Evolutionary conservation across 1,284 basidiomycete genomes (phyloP), one percentile per base, ranked within the genome.

Genomic region (Fomitopsis betulina): DNA sequence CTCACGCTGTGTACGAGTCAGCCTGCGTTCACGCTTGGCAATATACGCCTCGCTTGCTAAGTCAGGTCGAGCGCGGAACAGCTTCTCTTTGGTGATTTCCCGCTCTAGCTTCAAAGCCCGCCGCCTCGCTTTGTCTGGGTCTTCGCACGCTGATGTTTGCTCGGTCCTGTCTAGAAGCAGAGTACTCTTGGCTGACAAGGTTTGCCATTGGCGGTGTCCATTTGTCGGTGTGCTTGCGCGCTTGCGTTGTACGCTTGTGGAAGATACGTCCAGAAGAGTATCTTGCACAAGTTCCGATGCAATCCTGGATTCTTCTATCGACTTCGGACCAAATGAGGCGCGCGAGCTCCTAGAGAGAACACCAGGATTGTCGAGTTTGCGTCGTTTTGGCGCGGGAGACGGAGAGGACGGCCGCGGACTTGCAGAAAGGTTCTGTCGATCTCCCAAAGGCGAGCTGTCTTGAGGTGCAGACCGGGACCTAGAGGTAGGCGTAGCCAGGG

Each of bases 101-200:
- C 64, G 64, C 37, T 67, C 58, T 4, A 63, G 35, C 53, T 42
- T 54, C 37, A 53, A 17, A 10, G 53, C 45, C 21, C 19, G 53
- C 25, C 1, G 78, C 76, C 39, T 79, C 76, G 19, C 77, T 74
- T 32, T 79, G 75, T 32, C 77, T 78, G 25, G 73, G 65, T 61
- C 57, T 52, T 38, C 19, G 15, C 27, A 9, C 3, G 33, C 8
- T 33, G 32, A 15, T 6, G 47, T 12, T 13, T 37, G 19, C 12
- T 17, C 21, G 9, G 49, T 15, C 17, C 1, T 17, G 10, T 51
- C 32, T 3, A 5, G 8, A 6, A 25, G 2, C 8, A 35, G 15
- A 4, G 49, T 21, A 15, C n/a, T 35, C 32, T 33, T 37, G 17
- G 3, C 32, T 21, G 33, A 23, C 32, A 51, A 21, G 3, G 19